phyloP scores from a whole-genome alignment of 148 eudicot genomes.

The Chenopodium formosanum region DNA sequence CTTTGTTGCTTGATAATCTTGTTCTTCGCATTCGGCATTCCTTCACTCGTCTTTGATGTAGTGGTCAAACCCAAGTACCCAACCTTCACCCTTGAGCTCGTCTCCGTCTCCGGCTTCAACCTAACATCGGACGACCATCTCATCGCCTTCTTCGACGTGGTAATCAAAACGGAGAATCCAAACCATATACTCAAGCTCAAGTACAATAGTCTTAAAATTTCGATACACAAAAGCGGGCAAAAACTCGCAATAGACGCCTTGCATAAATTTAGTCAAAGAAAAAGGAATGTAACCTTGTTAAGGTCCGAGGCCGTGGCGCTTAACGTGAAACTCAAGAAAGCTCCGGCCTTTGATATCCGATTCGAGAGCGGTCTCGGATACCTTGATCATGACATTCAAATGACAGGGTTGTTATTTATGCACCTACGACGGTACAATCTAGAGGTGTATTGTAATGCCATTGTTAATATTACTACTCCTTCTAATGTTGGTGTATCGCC shows the following conservation, averaged over 20 bases:
- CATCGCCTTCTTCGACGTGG: conserved; percentile 22
- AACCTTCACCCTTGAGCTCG: conserved; percentile 22
- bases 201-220: neutral
- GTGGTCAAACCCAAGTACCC: conserved; percentile 22
- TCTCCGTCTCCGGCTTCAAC: conserved; percentile 28
- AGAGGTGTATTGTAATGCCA: neutral
- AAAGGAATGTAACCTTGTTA: neutral
- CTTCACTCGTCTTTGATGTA: neutral
- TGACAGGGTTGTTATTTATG: neutral
- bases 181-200: conserved; percentile 3
- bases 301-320: conserved; percentile 4
- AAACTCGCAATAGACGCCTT: conserved; percentile 1
- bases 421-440: neutral
- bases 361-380: conserved; percentile 17
- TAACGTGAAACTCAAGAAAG: neutral
- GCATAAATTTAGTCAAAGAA: neutral
- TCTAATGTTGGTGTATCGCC: neutral
- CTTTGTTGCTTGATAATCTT: neutral
- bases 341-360: neutral
- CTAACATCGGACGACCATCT: conserved; percentile 29
- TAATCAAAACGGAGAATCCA: conserved; percentile 24
- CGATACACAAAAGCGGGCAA: conserved; percentile 17
- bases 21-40: neutral
- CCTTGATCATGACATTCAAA: conserved; percentile 18
- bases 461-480: conserved; percentile 17